Evolutionary conservation across 192 early-diverging fungal species (phyloP).

Genomic region (Obelidium mucronatum): DNA sequence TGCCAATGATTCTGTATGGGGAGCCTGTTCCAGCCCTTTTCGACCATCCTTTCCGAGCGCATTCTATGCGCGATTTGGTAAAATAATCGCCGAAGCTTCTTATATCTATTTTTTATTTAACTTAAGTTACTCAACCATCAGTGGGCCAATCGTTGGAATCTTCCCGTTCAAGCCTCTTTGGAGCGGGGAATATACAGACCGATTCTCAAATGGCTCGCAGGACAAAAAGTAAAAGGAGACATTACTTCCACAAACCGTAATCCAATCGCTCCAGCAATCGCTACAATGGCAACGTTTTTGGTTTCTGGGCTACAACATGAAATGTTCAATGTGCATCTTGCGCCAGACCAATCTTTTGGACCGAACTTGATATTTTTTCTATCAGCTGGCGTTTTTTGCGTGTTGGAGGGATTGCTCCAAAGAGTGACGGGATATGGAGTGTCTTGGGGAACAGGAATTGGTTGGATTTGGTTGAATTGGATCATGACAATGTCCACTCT

Average conservation of each 20-base stretch:
- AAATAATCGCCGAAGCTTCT: too few species aligned
- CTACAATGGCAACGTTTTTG: not conserved
- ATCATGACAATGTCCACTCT: too few species aligned
- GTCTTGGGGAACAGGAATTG: too few species aligned
- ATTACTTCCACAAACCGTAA: not conserved
- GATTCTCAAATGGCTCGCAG: not conserved
- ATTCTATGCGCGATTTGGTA: too few species aligned
- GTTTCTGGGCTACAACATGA: not conserved
- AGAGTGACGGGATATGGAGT: not conserved
- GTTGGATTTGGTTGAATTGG: too few species aligned
- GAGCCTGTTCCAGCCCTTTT: too few species aligned
- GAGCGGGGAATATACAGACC: not conserved
- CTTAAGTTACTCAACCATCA: too few species aligned
- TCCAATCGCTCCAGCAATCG: not conserved
- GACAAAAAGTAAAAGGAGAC: not conserved
- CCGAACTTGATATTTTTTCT: not conserved
- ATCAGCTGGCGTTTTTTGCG: not conserved
- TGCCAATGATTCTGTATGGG: too few species aligned
- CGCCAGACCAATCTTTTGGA: not conserved
- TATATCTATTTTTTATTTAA: too few species aligned
- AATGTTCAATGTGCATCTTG: not conserved
- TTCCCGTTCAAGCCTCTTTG: not conserved
- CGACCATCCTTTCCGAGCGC: too few species aligned
- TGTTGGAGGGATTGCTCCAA: not conserved
- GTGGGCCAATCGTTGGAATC: not conserved